These are phyloP conservation scores for Fusarium sp. DNA, from an alignment of 2,329 filamentous ascomycete species.

Conservation along the genomic window DNA sequence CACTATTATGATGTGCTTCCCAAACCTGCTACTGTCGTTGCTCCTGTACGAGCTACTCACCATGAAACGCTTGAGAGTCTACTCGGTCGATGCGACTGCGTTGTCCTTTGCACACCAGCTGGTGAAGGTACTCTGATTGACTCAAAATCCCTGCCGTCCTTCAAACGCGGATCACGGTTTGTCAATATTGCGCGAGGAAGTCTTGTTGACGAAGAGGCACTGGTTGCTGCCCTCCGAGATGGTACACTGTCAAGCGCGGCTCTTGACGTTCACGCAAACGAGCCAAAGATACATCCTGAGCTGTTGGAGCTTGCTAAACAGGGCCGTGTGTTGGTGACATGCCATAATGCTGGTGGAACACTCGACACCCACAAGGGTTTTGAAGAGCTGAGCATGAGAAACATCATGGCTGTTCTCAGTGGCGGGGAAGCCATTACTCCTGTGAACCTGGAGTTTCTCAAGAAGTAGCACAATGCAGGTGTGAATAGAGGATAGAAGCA, in stretches of 20 bases:
- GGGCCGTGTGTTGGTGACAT: constrained; percentile 67
- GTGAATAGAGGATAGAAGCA: neutral
- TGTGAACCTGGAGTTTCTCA: constrained; percentile 68
- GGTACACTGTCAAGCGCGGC: constrained; percentile 63
- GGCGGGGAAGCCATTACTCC: constrained; percentile 65
- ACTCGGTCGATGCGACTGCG: constrained; percentile 64
- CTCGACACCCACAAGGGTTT: constrained; percentile 74
- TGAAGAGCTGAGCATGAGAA: constrained; percentile 73
- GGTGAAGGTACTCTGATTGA: constrained; percentile 59
- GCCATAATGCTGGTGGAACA: constrained; percentile 74
- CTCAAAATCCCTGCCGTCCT: constrained; percentile 55
- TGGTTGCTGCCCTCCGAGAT: constrained; percentile 66
- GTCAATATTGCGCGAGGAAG: constrained; percentile 74
- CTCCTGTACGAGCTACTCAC: constrained; percentile 57
- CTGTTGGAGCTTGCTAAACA: constrained; percentile 53
- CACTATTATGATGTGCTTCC: constrained; percentile 69
- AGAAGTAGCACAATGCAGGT: constrained; percentile 2
- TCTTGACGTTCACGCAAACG: constrained; percentile 71
- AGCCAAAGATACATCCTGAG: constrained; percentile 63
- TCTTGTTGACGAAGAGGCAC: constrained; percentile 71
- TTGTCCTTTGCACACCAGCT: constrained; percentile 69
- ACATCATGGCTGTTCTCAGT: constrained; percentile 68
- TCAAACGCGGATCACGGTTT: constrained; percentile 66
- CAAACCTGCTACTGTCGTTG: constrained; percentile 56
- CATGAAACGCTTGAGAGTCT: constrained; percentile 63